Evolutionary conservation across 441 rosid species (phyloP), one percentile per base, ranked within the genome.

Genomic region (Codiaeum variegatum): DNA sequence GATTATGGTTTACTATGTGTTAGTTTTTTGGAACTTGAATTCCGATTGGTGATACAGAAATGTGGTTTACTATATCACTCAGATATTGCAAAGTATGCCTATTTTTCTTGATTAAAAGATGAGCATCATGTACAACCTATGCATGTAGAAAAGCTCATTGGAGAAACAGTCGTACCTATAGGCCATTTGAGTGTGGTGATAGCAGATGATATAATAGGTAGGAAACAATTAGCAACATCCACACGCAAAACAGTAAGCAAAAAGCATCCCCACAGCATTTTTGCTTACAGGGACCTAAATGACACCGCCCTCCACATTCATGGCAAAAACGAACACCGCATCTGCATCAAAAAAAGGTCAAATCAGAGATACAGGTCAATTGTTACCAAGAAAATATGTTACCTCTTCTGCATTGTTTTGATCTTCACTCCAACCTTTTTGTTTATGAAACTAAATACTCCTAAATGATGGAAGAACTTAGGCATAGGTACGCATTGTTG

Each of bases 311-410:
- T 65, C 81, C 78, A 34, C 81, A 78, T 52, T 74, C 59, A 47
- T 78, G 78, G 69, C 81, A 78, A 51, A 78, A 78, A 19, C 60
- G 75, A 70, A 66, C 72, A 0, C 81, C 81, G 1, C 81, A 78
- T 61, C 81, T 78, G 69, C 81, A 70, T 66, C 42, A 19, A 38
- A 16, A 26, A 63, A 24, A 40, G 4, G 9, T 34, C 5, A 58
- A 5, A 31, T 38, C 73, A 56, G 21, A 51, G 13, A 38, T 13
- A 52, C 9, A 40, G 18, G 40, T 55, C 51, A 21, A 3, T 42
- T 6, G 16, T 21, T n/a, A n/a, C n/a, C n/a, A 31, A 32, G 42
- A 32, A 61, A 18, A 61, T 64, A 38, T 23, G 42, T 38, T 40
- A 5, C 12, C n/a, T 6, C 3, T 40, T 40, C 19, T 18, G 13